phyloP scores from a whole-genome alignment of 805 yeast genomes.

The Nakazawaea molendinolei region DNA sequence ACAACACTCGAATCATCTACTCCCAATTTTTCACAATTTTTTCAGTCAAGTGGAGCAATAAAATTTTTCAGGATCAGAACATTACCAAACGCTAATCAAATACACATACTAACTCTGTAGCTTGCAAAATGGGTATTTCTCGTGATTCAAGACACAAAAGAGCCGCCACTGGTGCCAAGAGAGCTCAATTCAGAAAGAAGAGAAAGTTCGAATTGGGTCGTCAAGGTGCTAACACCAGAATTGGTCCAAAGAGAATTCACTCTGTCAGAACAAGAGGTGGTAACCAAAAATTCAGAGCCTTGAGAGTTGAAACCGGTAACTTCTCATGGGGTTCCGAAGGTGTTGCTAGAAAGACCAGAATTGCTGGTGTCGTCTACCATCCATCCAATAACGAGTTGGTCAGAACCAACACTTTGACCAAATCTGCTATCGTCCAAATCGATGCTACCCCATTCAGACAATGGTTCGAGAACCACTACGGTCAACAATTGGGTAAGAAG shows the following conservation, averaged over 20 bases:
- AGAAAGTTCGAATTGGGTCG: conserved; percentile 99
- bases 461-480: conserved; percentile 99
- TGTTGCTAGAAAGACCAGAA: conserved; percentile 97
- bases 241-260: conserved; percentile 98
- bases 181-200: conserved; percentile 99
- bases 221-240: conserved; percentile 99
- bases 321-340: conserved; percentile 99
- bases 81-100: too few relatives aligned
- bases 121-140: conserved; percentile 93
- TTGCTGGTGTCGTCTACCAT: conserved; percentile 96
- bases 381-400: conserved; percentile 99
- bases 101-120: conserved; percentile 7
- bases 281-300: conserved; percentile 99
- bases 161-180: conserved; percentile 99
- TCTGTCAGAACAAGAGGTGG: conserved; percentile 99
- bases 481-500: conserved; percentile 89
- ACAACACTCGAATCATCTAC: too few relatives aligned
- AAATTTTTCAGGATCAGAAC: too few relatives aligned
- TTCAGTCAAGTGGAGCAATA: too few relatives aligned
- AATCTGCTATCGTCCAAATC: conserved; percentile 97
- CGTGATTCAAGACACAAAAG: conserved; percentile 99
- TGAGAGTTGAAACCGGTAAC: conserved; percentile 98
- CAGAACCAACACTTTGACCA: conserved; percentile 99
- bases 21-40: too few relatives aligned
- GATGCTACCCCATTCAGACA: conserved; percentile 99